Conservation (phyloP, 306 rosid genomes). For the Neltuma alba region DNA sequence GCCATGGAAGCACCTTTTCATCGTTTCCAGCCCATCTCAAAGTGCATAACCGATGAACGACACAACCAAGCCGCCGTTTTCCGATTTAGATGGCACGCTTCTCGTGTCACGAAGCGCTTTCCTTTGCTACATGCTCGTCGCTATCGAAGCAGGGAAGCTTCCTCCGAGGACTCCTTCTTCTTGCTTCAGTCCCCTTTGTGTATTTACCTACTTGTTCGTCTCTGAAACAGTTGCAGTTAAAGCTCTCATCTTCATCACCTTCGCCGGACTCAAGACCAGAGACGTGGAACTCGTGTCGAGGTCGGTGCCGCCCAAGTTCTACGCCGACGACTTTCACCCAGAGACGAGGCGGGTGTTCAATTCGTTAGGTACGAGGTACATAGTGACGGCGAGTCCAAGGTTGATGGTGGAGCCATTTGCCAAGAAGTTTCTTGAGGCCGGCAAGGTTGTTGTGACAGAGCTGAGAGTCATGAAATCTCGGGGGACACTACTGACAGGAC, state of each 20-base stretch:
- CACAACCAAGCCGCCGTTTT: slow-evolving; percentile 71
- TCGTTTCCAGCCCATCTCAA: slow-evolving; percentile 58
- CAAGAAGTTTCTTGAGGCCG: slow-evolving; percentile 64
- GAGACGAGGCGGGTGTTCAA: slow-evolving; percentile 76
- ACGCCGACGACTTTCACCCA: slow-evolving; percentile 76
- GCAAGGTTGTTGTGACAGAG: slow-evolving; percentile 78
- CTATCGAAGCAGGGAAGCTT: slow-evolving; percentile 87
- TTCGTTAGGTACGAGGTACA: slow-evolving; percentile 70
- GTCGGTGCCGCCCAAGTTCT: slow-evolving; percentile 78
- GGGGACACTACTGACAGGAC: slow-evolving; percentile 58
- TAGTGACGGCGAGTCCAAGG: slow-evolving; percentile 79
- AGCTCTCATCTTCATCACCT: slow-evolving; percentile 59
- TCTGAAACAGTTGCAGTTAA: slow-evolving; percentile 68
- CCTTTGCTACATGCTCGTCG: slow-evolving; percentile 88
- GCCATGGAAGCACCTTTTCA: slow-evolving; percentile 62
- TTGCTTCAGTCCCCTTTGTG: slow-evolving; percentile 58
- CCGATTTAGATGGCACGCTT: slow-evolving; percentile 87
- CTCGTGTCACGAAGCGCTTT: slow-evolving; percentile 67
- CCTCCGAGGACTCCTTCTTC: slow-evolving; percentile 62
- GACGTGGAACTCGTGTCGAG: slow-evolving; percentile 72
- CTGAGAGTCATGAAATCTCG: slow-evolving; percentile 60
- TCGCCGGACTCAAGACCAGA: slow-evolving; percentile 59
- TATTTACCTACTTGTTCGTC: slow-evolving; percentile 64
- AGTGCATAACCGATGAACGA: slow-evolving; percentile 63
- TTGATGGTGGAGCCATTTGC: slow-evolving; percentile 86